Base-by-base conservation (phyloP, 1,284 basidiomycete species). In the Puccinia polysora region DNA sequence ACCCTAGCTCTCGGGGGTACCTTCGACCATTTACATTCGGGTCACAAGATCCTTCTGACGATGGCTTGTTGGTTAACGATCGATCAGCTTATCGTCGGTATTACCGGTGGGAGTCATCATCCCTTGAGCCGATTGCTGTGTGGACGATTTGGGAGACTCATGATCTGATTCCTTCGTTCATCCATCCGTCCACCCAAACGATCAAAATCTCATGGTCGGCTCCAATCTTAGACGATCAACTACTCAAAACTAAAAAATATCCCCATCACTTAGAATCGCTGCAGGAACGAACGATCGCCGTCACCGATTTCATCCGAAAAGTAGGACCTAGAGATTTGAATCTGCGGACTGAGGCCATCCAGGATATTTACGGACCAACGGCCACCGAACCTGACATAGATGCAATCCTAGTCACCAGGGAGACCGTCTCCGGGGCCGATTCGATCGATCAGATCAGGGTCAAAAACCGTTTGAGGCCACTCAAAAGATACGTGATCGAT, bases 21-120 rank as follows among this genome's bases (percentile, higher is more conserved):
- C 0, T 98, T 98, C 79, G 95, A 99, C 80, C 96, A 98, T 79
- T 85, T 99, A 18, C 95, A 99, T 79, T 87, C 92, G 1, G 95
- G 95, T 0, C 95, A 99, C 83, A 97, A 97, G 82, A 94, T 98
- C 73, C 85, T 99, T 43, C 85, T 99, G 4, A 90, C 90, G 76
- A 91, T 96, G 86, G 88, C 86, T 7, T 86, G 89, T 1, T 91
- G 90, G 83, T 86, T 97, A 73, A 84, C 91, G 0, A 80, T 82
- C 56, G 80, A 84, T 75, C 91, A 90, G 79, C 81, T 98, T 77
- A 90, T 98, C 75, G 86, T 96, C 68, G 96, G 96, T 4, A 83
- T 98, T 43, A 90, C 89, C 63, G 88, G 89, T 89, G 74, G n/a
- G n/a, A n/a, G n/a, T n/a, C n/a, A n/a, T n/a, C n/a, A n/a, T n/a